Conservation (phyloP, 2,329 filamentous ascomycete genomes). For the Gliomastix tumulicola region DNA sequence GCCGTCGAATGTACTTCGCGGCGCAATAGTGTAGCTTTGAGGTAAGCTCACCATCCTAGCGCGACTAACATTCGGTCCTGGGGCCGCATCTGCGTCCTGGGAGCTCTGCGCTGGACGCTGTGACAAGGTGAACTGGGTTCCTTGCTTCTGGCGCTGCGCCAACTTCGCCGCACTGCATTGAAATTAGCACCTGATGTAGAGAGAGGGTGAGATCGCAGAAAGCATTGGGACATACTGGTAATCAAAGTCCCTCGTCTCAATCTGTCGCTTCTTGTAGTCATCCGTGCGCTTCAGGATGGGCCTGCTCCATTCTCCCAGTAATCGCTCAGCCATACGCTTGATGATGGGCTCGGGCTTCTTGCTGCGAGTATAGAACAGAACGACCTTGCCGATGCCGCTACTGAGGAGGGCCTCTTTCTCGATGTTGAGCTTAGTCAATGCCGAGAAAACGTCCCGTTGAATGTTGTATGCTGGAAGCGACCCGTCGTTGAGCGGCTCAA, state of each 20-base stretch:
- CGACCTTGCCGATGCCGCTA: slow-evolving; percentile 91
- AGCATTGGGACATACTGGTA: slow-evolving; percentile 43
- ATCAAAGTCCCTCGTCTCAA: slow-evolving; percentile 58
- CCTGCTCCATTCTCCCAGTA: slow-evolving; percentile 93
- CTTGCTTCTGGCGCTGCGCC: slow-evolving; percentile 40
- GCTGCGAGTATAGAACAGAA: slow-evolving; percentile 94
- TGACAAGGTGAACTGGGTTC: slow-evolving; percentile 41
- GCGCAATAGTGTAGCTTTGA: slow-evolving; percentile 52
- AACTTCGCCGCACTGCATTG: slow-evolving; percentile 42
- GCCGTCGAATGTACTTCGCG: slow-evolving; percentile 54
- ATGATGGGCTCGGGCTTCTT: slow-evolving; percentile 82
- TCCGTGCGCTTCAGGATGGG: slow-evolving; percentile 91
- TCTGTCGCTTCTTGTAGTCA: slow-evolving; percentile 81
- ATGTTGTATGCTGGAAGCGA: slow-evolving; percentile 95
- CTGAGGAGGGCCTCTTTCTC: slow-evolving; percentile 86
- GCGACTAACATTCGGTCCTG: slow-evolving; percentile 46
- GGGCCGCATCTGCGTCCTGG: slow-evolving; percentile 49
- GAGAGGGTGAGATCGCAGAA: not conserved
- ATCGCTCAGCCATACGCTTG: slow-evolving; percentile 85
- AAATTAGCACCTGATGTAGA: not conserved
- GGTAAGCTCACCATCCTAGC: slow-evolving; percentile 48
- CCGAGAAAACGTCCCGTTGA: slow-evolving; percentile 85
- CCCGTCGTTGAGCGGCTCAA: slow-evolving; percentile 91
- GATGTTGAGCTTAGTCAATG: slow-evolving; percentile 73
- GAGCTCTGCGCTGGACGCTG: slow-evolving; percentile 38